Evolutionary conservation across 2,329 filamentous ascomycete species (phyloP), one percentile per base, ranked within the genome.

Genomic region (Colletotrichum eleusines): DNA sequence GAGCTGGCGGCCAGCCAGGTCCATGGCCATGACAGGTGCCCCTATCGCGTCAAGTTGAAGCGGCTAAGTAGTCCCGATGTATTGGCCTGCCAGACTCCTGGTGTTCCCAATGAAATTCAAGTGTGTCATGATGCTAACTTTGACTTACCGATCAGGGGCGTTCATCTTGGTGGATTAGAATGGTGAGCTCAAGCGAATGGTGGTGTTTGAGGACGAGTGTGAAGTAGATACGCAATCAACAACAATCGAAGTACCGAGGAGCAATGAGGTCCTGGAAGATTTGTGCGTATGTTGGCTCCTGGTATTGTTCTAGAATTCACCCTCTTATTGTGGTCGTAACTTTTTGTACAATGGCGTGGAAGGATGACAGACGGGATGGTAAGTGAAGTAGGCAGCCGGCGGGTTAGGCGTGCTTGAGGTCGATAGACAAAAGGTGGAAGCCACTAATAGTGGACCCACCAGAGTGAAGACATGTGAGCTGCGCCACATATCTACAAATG

Each of bases 121-220:
- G 26, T 2, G 12, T 23, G 16, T 31, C 48, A 33, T 20, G 4
- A 31, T 12, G 9, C 1, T 40, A 3, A 12, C 14, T 23, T 63
- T 33, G 18, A 46, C 64, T 62, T 28, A 67, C 64, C 64, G 58
- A 28, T 67, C 64, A 14, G 64, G 64, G 16, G 64, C 64, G 58
- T 67, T 67, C 64, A 67, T 67, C 44, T 62, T 62, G 46, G 9
- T 16, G 46, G 40, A 23, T 8, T 28, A 28, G 9, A 40, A 62
- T 23, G 18, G 59, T 20, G 26, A 28, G 11, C 23, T 51, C 16
- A 31, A 50, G 44, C 31, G 6, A 28, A 3, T 60, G 44, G 12
- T 26, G 14, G 40, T 46, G 58, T 38, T 38, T 2, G 7, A 51
- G 23, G 16, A 62, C 2, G 23, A n/a, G 40, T 23, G 12, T n/a